These are phyloP conservation scores for Knufia petricola DNA, from an alignment of 2,329 filamentous ascomycete species.

Conservation along the genomic window DNA sequence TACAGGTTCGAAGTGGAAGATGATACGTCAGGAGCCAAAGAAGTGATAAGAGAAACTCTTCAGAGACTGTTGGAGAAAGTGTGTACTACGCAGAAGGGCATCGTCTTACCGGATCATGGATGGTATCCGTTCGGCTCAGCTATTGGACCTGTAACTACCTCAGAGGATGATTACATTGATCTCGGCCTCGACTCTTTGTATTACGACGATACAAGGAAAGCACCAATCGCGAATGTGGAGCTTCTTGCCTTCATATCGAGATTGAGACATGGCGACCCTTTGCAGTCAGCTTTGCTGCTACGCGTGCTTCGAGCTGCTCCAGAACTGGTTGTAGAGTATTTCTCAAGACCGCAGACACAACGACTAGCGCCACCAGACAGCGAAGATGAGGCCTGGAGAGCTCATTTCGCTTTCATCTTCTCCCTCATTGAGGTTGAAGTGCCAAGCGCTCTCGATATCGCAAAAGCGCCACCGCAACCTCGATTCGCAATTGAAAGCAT, in stretches of 20 bases:
- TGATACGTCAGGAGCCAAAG: conserved; percentile 32
- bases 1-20: conserved; percentile 46
- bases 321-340: conserved; percentile 82
- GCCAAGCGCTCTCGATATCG: conserved; percentile 36
- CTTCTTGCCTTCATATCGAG: conserved; percentile 69
- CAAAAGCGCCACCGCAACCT: conserved; percentile 45
- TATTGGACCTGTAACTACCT: conserved; percentile 43
- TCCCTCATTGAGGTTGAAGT: conserved; percentile 66
- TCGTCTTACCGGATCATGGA: conserved; percentile 67
- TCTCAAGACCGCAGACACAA: conserved; percentile 63
- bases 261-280: conserved; percentile 68
- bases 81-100: conserved; percentile 64
- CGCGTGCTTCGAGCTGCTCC: conserved; percentile 72
- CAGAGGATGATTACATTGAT: conserved; percentile 45
- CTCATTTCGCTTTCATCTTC: conserved; percentile 82
- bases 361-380: conserved; percentile 85
- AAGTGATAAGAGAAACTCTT: conserved; percentile 55
- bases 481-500: conserved; percentile 78
- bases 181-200: conserved; percentile 62
- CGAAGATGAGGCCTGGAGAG: conserved; percentile 86
- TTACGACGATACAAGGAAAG: conserved; percentile 57
- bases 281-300: conserved; percentile 72
- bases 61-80: conserved; percentile 66
- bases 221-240: conserved; percentile 69
- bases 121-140: conserved; percentile 69